Base-by-base conservation (phyloP, 2,329 filamentous ascomycete species). In the Verticillium zaregamsianum region DNA sequence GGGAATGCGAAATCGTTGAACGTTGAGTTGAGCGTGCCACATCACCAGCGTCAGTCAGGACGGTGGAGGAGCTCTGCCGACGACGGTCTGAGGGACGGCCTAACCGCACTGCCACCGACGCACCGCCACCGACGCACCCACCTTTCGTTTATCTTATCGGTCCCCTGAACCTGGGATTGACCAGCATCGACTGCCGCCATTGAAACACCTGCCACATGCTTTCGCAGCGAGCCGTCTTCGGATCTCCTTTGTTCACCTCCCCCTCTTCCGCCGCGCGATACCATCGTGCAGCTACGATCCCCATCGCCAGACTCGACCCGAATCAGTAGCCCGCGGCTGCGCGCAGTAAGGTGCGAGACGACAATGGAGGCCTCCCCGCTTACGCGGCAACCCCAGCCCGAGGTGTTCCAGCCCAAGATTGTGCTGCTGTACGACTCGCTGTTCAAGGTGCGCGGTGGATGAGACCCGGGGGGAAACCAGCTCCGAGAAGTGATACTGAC, bases 341-440 rank as follows among this genome's bases (percentile, higher is more conserved):
- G 12, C 39, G 14, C 39, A 23, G n/a, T n/a, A 49, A 23, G 45
- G 45, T 35, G 20, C 45, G 9, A 49, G 45, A 49, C 45, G 45
- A 49, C 25, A 28, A 96, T 96, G 92, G 92, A 96, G 80, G 85
- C 88, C 69, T 98, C 94, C 73, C 95, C 95, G 66, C 86, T 99
- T 73, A 97, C 93, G 62, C 93, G 96, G 78, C 93, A 97, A 82
- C 87, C 87, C 77, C 87, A 92, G 70, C 95, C 94, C 60, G 90
- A 96, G 75, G 86, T 90, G 49, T 97, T 99, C 74, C 90, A 96
- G 77, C 94, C 91, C 60, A 99, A 99, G 80, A 91, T 99, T 68
- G 90, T 96, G 64, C 85, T 90, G 74, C 86, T 98, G 59, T 99
- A 99, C 77, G 87, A 93, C 70, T 84, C 86, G 66, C 81, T 98